phyloP scores from a whole-genome alignment of 768 basidiomycete species.

The Lactarius akahatsu region DNA sequence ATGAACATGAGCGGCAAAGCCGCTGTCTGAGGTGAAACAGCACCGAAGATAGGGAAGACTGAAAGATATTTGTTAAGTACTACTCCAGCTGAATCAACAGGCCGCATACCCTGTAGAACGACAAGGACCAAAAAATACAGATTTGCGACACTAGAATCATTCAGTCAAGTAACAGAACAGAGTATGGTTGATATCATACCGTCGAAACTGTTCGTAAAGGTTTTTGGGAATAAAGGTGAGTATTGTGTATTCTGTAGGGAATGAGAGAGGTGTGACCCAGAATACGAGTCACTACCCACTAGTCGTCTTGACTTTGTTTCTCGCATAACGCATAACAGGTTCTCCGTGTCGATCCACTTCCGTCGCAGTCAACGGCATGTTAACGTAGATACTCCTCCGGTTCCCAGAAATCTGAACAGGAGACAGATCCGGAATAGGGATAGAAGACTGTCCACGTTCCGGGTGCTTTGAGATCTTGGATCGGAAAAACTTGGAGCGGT shows the following conservation, averaged over 20 bases:
- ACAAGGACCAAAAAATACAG: slow-evolving; percentile 88
- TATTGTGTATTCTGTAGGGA: slow-evolving; percentile 74
- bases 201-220: slow-evolving; percentile 89
- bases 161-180: slow-evolving; percentile 20
- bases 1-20: slow-evolving; percentile 88
- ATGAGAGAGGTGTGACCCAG: slow-evolving; percentile 13
- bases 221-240: slow-evolving; percentile 93
- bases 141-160: slow-evolving; percentile 69
- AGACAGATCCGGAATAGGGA: slow-evolving; percentile 34
- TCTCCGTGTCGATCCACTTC: slow-evolving; percentile 75
- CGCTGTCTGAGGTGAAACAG: slow-evolving; percentile 75
- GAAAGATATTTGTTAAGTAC: slow-evolving; percentile 24
- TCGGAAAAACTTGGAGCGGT: slow-evolving; percentile 58
- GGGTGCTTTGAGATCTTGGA: slow-evolving; percentile 41
- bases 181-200: slow-evolving; percentile 42
- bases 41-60: slow-evolving; percentile 93
- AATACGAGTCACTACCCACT: slow-evolving; percentile 54
- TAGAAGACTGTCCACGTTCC: slow-evolving; percentile 36
- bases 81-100: not conserved
- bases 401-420: slow-evolving; percentile 46
- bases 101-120: slow-evolving; percentile 62
- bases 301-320: slow-evolving; percentile 93
- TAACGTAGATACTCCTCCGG: slow-evolving; percentile 80
- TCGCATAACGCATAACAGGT: slow-evolving; percentile 71
- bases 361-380: slow-evolving; percentile 59